Evolutionary conservation across 2,329 filamentous ascomycete genomes (phyloP), one percentile per base, ranked within the genome.

Genomic region (Alternaria dauci): DNA sequence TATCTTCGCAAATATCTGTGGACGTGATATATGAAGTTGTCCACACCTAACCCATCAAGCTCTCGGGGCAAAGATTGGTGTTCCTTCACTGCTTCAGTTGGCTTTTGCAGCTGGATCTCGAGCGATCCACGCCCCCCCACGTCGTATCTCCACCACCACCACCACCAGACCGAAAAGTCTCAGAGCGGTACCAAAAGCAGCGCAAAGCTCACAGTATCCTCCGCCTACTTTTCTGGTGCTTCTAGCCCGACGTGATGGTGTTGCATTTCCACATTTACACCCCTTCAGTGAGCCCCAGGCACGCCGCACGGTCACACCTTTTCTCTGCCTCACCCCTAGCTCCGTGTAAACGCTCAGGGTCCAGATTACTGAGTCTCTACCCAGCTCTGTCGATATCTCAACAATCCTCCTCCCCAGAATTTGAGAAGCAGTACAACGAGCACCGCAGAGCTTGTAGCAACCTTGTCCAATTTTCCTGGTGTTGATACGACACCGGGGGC

Each of bases 391-490:
- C 20, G 9, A 26, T 51, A 51, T 16, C 52, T 51, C 36, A 7
- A 57, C 20, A 53, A 20, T 25, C 28, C 26, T 36, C 23, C 48
- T 50, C 32, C 44, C 18, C 32, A 57, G 20, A 32, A 38, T 36
- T 28, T 11, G 25, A 8, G 18, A 28, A 38, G 36, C 14, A 53
- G 43, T 46, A 51, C 26, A 38, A 48, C 8, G 26, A 58, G 42
- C 11, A 56, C 32, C 42, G 20, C 34, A 39, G 32, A 16, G 50
- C 39, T 36, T 39, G 18, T 26, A 36, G 53, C 51, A 66, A 43
- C 34, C 25, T 55, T 43, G 34, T 52, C 60, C 38, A 52, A 59
- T 20, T 66, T 60, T 55, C 41, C 60, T 16, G 47, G 47, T 60
- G 11, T 52, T 20, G 28, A 58, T 47, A 50, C 52, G 34, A 46